Conservation (phyloP, 2,329 filamentous ascomycete genomes). For the Fusarium sp. region DNA sequence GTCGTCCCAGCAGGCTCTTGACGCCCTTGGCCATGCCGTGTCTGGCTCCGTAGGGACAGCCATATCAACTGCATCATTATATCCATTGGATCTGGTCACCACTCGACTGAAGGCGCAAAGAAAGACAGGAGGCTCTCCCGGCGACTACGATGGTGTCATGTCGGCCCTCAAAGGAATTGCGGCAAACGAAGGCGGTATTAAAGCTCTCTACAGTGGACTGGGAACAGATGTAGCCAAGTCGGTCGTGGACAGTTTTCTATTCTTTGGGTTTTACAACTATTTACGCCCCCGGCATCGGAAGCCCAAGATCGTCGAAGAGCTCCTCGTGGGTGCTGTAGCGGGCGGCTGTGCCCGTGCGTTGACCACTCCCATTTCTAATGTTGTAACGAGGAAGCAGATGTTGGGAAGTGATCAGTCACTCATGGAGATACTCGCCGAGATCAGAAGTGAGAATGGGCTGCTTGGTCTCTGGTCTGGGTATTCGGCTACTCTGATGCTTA, state of each 20-base stretch:
- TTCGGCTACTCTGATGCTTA: slow-evolving; percentile 81
- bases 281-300: slow-evolving; percentile 56
- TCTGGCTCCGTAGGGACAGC: slow-evolving; percentile 84
- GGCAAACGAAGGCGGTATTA: slow-evolving; percentile 74
- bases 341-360: slow-evolving; percentile 80
- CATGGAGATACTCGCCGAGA: slow-evolving; percentile 71
- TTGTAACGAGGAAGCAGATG: slow-evolving; percentile 86
- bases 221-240: slow-evolving; percentile 75
- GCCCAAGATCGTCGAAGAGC: slow-evolving; percentile 76
- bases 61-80: slow-evolving; percentile 81
- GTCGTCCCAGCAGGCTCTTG: slow-evolving; percentile 62
- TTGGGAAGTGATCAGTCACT: slow-evolving; percentile 60
- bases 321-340: slow-evolving; percentile 78
- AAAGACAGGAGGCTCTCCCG: slow-evolving; percentile 60
- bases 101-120: slow-evolving; percentile 85
- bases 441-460: slow-evolving; percentile 76
- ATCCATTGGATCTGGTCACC: slow-evolving; percentile 85
- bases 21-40: slow-evolving; percentile 83
- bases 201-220: slow-evolving; percentile 77
- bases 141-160: slow-evolving; percentile 72
- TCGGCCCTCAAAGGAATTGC: slow-evolving; percentile 81
- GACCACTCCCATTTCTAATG: slow-evolving; percentile 84
- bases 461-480: slow-evolving; percentile 90
- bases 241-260: slow-evolving; percentile 82
- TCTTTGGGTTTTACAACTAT: slow-evolving; percentile 83